phyloP scores from a whole-genome alignment of 2,329 filamentous ascomycete species.

The Calonectria hawksworthii region DNA sequence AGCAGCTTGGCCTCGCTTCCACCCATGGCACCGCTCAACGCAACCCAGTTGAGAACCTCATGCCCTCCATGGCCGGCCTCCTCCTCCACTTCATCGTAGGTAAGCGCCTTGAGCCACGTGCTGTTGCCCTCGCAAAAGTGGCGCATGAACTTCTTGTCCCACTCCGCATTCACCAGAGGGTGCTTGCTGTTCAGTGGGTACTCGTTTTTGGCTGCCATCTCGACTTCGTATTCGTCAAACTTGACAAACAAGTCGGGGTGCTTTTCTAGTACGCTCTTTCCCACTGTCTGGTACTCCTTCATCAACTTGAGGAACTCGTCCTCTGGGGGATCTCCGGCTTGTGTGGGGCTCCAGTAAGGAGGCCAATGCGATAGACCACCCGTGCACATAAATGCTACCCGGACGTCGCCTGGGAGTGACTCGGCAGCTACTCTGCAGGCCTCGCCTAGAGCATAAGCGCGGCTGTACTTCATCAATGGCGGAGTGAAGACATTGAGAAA shows the following conservation, averaged over 20 bases:
- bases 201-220: conserved; percentile 48
- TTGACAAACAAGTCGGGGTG: conserved; percentile 46
- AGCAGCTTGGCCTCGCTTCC: neutral
- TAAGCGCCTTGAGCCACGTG: neutral
- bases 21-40: neutral
- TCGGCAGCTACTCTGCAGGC: neutral
- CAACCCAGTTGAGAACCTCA: neutral
- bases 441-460: conserved; percentile 30
- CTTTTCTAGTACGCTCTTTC: conserved; percentile 40
- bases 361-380: conserved; percentile 49
- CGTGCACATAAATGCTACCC: conserved; percentile 36
- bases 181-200: conserved; percentile 48
- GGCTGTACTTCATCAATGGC: conserved; percentile 45
- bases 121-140: neutral
- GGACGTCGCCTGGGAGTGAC: neutral
- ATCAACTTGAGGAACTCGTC: conserved; percentile 47
- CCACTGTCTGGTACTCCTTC: conserved; percentile 48
- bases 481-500: conserved; percentile 49
- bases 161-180: conserved; percentile 47
- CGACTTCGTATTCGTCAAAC: conserved; percentile 49
- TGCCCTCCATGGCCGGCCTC: neutral
- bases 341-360: conserved; percentile 46
- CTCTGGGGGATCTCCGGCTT: conserved; percentile 40
- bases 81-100: neutral
- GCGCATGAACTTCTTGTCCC: conserved; percentile 45